Conservation (phyloP, 2,329 filamentous ascomycete genomes). For the Venturia asperata region DNA sequence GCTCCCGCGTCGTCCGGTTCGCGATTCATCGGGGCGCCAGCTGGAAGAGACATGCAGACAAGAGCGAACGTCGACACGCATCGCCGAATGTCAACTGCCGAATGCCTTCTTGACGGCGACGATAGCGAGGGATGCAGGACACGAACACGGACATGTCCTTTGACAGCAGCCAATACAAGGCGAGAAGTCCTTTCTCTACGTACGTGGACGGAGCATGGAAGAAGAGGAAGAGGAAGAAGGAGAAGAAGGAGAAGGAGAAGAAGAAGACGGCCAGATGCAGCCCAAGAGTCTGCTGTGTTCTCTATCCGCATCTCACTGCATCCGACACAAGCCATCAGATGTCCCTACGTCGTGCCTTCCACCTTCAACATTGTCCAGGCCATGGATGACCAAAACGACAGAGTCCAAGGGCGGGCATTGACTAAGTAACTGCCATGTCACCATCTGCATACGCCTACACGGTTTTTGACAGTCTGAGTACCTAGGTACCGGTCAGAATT, state of each 20-base stretch:
- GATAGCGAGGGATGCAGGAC: background rate
- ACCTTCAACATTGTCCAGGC: background rate
- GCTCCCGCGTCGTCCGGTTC: background rate
- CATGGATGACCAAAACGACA: no score
- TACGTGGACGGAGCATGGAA: no score
- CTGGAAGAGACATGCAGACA: slow-evolving; percentile 6
- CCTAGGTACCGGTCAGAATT: no score
- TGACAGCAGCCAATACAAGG: background rate
- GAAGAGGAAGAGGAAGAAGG: no score
- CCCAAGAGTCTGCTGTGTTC: background rate
- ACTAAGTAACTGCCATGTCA: no score
- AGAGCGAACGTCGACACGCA: background rate
- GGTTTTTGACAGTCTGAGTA: no score
- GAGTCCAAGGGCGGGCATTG: no score
- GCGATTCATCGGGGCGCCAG: background rate
- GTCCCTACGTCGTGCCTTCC: background rate
- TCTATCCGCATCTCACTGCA: background rate
- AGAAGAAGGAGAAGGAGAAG: no score
- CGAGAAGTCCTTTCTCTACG: background rate
- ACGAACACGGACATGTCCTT: background rate
- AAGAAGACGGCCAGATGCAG: background rate
- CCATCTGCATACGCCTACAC: no score
- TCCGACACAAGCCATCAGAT: background rate
- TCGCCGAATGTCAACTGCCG: background rate
- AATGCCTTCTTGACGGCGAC: background rate